Base-by-base conservation (phyloP, 805 yeast genomes). In the Wickerhamomyces ciferrii region DNA sequence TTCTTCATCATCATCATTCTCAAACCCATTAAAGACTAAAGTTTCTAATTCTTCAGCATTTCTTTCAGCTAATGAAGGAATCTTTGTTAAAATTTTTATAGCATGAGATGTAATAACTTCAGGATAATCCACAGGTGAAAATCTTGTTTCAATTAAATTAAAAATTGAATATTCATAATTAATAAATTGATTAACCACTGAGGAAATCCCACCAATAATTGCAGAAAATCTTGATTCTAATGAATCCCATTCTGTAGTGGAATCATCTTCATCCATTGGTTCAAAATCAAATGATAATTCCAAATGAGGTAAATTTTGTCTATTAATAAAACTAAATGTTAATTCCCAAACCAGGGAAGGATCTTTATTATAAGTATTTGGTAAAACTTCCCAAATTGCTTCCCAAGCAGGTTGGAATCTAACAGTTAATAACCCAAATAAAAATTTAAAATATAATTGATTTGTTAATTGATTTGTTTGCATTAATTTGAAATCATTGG, bases 341-440 rank as follows among this genome's bases (percentile, higher is more conserved):
- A 37, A 10, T 11, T 19, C 10, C 39, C 39, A 37, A 21, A 37
- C 39, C 9, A 8, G 6, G 2, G n/a, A 4, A 7, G 39, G 69
- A 43, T 68, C 60, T 51, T 71, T 72, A 17, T 60, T 67, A 14
- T 71, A 63, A 10, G 84, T 62, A 4, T 63, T 57, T 1, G 82
- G 78, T 5, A 87, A 58, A 4, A 76, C 74, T 49, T 84, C 92
- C 45, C 73, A 67, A 2, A 86, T 85, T 5, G 85, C 89, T 18
- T 78, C 75, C 96, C 96, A 90, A 14, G 85, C 74, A 1, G 98
- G 98, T 46, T 88, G 85, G 54, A 92, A 89, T 48, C 79, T 77
- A 31, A 82, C 81, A 4, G 88, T 72, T 39, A 91, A 65, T 49
- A 86, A 72, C 31, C 98, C 98, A 53, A 85, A 75, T 35, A 81